Evolutionary conservation across 495 filamentous ascomycete species (phyloP).

Genomic region (Aspergillus egyptiacus): DNA sequence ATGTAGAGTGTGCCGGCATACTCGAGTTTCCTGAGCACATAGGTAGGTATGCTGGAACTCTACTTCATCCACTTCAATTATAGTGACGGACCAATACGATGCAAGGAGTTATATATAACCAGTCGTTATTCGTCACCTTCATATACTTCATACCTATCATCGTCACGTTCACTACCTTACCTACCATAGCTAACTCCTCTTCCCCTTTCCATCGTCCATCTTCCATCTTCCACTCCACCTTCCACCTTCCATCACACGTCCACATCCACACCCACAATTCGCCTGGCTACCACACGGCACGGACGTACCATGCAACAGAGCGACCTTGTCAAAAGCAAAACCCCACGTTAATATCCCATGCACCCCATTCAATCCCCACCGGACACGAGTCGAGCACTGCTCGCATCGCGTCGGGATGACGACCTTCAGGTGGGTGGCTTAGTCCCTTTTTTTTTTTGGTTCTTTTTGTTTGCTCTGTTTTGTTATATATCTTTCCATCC

Average conservation of each 20-base stretch:
- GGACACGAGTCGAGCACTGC: conserved; percentile 20
- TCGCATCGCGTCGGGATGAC: conserved; percentile 11
- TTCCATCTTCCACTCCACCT: not conserved
- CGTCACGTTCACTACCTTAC: not conserved
- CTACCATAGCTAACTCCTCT: not conserved
- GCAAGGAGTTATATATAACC: not conserved
- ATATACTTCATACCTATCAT: not conserved
- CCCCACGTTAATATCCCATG: conserved; percentile 2
- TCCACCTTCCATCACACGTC: not conserved
- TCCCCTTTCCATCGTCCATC: not conserved
- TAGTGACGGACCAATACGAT: not conserved
- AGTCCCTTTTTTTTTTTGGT: conserved; percentile 23
- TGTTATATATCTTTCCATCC: conserved; percentile 7
- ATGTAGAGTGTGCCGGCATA: too few species aligned
- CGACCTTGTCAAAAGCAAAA: conserved; percentile 8
- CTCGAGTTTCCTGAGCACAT: too few species aligned
- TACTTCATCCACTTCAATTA: not conserved
- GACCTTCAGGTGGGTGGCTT: conserved; percentile 1
- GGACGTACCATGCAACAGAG: conserved; percentile 6
- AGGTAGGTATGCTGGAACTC: too few species aligned
- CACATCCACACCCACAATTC: not conserved
- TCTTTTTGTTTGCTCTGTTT: conserved; percentile 12
- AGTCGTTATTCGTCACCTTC: conserved; percentile 5
- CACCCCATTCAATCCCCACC: not conserved
- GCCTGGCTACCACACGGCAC: conserved; percentile 12